A percentile compares a stretch with the other conserved stretches of the same genome.
Conservation (phyloP, 345 rosid genomes). For the Clarkia xantiana region DNA sequence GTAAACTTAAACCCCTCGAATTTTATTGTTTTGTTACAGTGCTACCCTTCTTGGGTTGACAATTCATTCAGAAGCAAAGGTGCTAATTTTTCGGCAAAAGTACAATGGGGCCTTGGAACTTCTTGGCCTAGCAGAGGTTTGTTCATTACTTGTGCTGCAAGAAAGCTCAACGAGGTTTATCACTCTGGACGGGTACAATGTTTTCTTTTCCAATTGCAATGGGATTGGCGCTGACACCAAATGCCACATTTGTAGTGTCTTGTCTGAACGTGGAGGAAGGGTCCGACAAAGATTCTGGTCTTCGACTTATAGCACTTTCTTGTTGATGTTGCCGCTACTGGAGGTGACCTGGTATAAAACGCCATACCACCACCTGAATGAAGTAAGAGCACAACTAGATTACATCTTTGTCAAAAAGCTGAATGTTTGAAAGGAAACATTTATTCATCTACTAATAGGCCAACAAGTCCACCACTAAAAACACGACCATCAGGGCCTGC, state of each 20-base stretch:
- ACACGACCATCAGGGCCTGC: conserved; percentile 41
- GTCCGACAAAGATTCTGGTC: conserved; percentile 8
- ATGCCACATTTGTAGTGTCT: conserved; percentile 13
- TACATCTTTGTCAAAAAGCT: neutral
- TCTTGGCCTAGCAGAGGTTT: too few species aligned
- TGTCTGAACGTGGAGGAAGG: conserved; percentile 9
- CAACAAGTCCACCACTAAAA: conserved; percentile 38
- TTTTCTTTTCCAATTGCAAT: conserved; percentile 7
- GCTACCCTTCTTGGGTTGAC: too few species aligned
- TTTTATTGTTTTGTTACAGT: too few species aligned
- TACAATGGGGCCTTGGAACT: too few species aligned
- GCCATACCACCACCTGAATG: conserved; percentile 16
- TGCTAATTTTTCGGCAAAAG: too few species aligned
- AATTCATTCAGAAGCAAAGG: too few species aligned
- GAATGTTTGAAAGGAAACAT: conserved; percentile 12
- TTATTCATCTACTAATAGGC: conserved; percentile 35
- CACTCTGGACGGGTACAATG: conserved; percentile 15
- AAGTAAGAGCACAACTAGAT: neutral
- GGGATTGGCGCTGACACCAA: conserved; percentile 21
- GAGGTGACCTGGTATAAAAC: conserved; percentile 28
- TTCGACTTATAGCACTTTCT: conserved; percentile 12
- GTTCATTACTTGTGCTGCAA: too few species aligned
- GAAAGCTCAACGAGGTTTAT: too few species aligned
- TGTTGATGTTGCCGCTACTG: conserved; percentile 25
- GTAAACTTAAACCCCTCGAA: too few species aligned